A percentile compares a stretch with the other conserved stretches of the same genome.
Conservation (phyloP, 306 rosid genomes). For the Biancaea sappan region DNA sequence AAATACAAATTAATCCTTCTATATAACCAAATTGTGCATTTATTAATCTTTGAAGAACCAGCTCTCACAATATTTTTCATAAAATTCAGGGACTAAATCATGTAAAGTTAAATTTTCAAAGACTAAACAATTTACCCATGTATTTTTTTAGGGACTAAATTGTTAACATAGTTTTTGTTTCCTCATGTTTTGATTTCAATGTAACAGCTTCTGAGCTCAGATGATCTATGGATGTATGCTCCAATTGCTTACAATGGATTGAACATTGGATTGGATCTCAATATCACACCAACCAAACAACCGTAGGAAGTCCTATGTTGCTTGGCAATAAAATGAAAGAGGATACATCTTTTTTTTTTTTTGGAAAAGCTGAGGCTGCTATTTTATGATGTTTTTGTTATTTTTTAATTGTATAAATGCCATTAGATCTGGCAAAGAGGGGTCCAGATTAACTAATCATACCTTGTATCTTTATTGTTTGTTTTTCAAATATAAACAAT, state of each 20-base stretch:
- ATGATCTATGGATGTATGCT: conserved; percentile 91
- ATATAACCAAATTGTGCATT: too few relatives aligned
- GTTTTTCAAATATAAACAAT: background rate
- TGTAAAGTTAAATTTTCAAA: too few relatives aligned
- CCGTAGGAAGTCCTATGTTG: conserved; percentile 36
- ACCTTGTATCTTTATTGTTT: background rate
- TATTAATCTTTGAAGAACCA: too few relatives aligned
- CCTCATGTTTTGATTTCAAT: conserved; percentile 20
- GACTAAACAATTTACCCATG: too few relatives aligned
- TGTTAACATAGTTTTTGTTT: conserved; percentile 1
- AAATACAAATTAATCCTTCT: too few relatives aligned
- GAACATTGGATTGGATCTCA: conserved; percentile 74
- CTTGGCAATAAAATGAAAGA: conserved; percentile 5
- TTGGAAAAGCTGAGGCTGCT: background rate
- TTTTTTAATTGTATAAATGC: conserved; percentile 11
- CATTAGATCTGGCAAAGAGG: background rate
- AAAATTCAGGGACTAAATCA: too few relatives aligned
- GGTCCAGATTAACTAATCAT: background rate
- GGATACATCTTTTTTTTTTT: conserved; percentile 3
- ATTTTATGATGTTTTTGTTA: background rate
- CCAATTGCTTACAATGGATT: conserved; percentile 90
- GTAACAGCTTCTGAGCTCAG: conserved; percentile 81
- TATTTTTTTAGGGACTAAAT: too few relatives aligned
- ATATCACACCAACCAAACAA: conserved; percentile 42
- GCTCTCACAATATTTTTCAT: too few relatives aligned